Evolutionary conservation across 192 early-diverging fungal species (phyloP), one percentile per base, ranked within the genome.

Genomic region (Dispira parvispora): DNA sequence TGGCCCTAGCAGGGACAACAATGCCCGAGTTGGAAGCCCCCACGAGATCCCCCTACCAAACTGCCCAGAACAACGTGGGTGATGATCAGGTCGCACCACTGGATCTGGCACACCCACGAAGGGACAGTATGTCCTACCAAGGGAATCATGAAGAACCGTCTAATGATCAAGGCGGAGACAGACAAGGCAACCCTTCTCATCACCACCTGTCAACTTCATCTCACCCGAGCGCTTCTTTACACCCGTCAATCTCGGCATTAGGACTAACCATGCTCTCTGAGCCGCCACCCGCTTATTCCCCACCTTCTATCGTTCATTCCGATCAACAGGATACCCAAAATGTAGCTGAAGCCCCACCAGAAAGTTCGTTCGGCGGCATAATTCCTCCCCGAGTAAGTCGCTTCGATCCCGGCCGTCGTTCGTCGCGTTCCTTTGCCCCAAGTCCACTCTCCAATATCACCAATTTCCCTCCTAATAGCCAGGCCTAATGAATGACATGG

Each of bases 371-470:
- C 47, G 21, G 18, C 8, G 9, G 47, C 9, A 8, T 23, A 20
- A 23, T 16, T 50, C 8, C 47, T 50, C 16, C 18, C 47, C 47
- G 47, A 20, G 47, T 50, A 16, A 4, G 3, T 16, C 18, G 16
- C 47, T 16, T 23, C 9, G 53, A 55, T 13, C n/a, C 25, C 6
- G 10, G 20, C 8, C 57, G 13, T 18, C 57, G 57, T 43, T 42
- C 25, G 12, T 60, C 38, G 3, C 57, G 57, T 9, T 16, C 32
- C 32, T 43, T 16, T 14, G 57, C 43, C 14, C 57, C 57, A 11
- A 60, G 57, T 43, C 57, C 57, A 11, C 42, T 60, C 2, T 60
- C 57, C 38, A 60, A 60, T 60, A 60, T 60, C 38, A 43, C 57
- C 1, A 27, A 38, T 38, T 38, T 38, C 32, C 32, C 6, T 38